These are phyloP conservation scores for Singerocomus inundabilis DNA, from an alignment of 1,284 basidiomycete genomes.

Conservation along the genomic window DNA sequence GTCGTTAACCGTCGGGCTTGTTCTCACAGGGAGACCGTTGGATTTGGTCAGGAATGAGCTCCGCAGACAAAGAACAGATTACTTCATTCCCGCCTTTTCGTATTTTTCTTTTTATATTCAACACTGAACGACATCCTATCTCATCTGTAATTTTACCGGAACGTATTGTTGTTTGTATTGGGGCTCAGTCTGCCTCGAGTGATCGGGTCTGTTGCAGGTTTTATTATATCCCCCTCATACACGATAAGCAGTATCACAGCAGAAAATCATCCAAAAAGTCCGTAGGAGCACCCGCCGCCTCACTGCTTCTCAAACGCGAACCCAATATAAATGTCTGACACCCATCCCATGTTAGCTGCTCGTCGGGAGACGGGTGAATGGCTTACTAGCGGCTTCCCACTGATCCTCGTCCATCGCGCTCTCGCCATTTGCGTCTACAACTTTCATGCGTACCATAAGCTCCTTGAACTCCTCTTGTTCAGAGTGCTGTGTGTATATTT, in stretches of 20 bases:
- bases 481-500: slow-evolving; percentile 78
- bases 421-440: slow-evolving; percentile 79
- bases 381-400: slow-evolving; percentile 95
- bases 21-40: slow-evolving; percentile 60
- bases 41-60: slow-evolving; percentile 63
- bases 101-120: slow-evolving; percentile 7
- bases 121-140: slow-evolving; percentile 22
- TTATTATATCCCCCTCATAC: slow-evolving; percentile 4
- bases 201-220: not conserved
- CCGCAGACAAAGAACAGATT: slow-evolving; percentile 1
- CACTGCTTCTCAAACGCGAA: slow-evolving; percentile 77
- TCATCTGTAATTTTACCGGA: slow-evolving; percentile 30
- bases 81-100: not conserved
- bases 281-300: slow-evolving; percentile 12
- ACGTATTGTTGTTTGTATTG: slow-evolving; percentile 18
- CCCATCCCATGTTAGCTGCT: slow-evolving; percentile 4
- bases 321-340: slow-evolving; percentile 76
- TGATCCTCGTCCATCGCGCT: slow-evolving; percentile 91
- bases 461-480: slow-evolving; percentile 74
- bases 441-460: slow-evolving; percentile 84
- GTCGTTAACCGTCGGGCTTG: slow-evolving; percentile 7
- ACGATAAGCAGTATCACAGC: slow-evolving; percentile 3
- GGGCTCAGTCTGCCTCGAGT: not conserved
- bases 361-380: not conserved
- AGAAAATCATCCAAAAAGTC: slow-evolving; percentile 5